A percentile compares a stretch with the other conserved stretches of the same genome.
Evolutionary conservation across 2,329 filamentous ascomycete species (phyloP).

Genomic region (Drechslerella dactyloides): DNA sequence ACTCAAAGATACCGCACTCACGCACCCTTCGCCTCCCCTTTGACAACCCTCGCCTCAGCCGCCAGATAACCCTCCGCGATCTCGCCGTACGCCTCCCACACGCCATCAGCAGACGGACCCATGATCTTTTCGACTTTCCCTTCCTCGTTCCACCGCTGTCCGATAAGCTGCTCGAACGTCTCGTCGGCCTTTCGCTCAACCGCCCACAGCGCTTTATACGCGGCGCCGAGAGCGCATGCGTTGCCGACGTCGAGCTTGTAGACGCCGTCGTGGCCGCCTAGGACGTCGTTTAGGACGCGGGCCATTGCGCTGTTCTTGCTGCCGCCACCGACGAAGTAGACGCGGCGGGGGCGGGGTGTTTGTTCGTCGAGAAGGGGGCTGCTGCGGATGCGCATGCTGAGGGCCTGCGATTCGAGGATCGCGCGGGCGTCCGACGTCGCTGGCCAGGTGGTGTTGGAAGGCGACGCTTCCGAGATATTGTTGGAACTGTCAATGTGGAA

Average conservation of each 20-base stretch:
- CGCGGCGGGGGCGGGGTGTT: constrained; percentile 76
- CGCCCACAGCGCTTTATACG: constrained; percentile 96
- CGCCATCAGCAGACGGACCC: constrained; percentile 75
- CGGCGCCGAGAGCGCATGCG: constrained; percentile 89
- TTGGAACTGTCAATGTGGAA: constrained; percentile 68
- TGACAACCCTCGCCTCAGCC: constrained; percentile 73
- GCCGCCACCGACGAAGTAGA: constrained; percentile 94
- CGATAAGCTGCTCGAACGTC: constrained; percentile 88
- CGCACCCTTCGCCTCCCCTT: constrained; percentile 56
- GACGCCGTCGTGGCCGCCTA: constrained; percentile 87
- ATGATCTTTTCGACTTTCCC: constrained; percentile 82
- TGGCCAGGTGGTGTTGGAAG: constrained; percentile 63
- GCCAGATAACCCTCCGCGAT: constrained; percentile 77
- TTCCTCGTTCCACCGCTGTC: constrained; percentile 81
- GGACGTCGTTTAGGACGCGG: constrained; percentile 80
- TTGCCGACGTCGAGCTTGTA: constrained; percentile 94
- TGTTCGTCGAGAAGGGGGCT: constrained; percentile 52
- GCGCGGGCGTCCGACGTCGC: constrained; percentile 76
- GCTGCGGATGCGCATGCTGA: constrained; percentile 86
- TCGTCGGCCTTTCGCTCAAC: constrained; percentile 71
- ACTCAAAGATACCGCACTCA: no score
- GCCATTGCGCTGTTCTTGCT: constrained; percentile 89
- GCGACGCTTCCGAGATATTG: constrained; percentile 56
- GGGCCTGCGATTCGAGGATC: constrained; percentile 93
- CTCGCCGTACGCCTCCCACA: constrained; percentile 78